Evolutionary conservation across 805 yeast genomes (phyloP), one percentile per base, ranked within the genome.

Genomic region (Sugiyamaella mastotermitis): DNA sequence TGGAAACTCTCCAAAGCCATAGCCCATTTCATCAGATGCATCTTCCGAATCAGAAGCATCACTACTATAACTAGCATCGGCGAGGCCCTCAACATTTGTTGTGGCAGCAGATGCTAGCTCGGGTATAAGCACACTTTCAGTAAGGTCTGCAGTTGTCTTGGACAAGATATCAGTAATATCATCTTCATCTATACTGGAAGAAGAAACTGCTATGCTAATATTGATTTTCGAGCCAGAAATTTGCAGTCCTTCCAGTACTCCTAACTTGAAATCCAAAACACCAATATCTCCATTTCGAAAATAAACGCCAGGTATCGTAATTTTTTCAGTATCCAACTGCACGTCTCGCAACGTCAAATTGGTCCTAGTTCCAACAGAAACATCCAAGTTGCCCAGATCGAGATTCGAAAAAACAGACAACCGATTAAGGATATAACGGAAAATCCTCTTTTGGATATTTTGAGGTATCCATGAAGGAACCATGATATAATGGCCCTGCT

Each of bases 361-460:
- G 13, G 67, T 65, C 39, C 66, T 70, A 3, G 79, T 64, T 1
- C 84, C 83, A 15, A 84, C 62, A 4, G 94, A 79, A 0, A 88
- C 86, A 52, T 86, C 92, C 37, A 88, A 58, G 53, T 86, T 82
- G 14, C 86, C 81, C 14, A 86, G 65, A 57, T 87, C 94, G 16
- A 87, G 72, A 48, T 80, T 83, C 1, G 95, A 82, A 53, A 88
- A 84, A 29, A 88, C 62, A 11, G 88, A 77, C 31, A 87, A 72
- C 58, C 85, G 90, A 55, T 83, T 84, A 18, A 88, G 70, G 3
- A 87, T 75, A 58, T 85, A 86, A 30, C 83, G 75, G 30, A 88
- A 72, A 26, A 87, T 71, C 50, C 94, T 68, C 61, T 83, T 82
- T 53, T 87, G 95, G 29, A 88, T 68, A 59, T 82, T 83, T 57